Evolutionary conservation across 768 basidiomycete genomes (phyloP), one percentile per base, ranked within the genome.

Genomic region (Tremella mesenterica): DNA sequence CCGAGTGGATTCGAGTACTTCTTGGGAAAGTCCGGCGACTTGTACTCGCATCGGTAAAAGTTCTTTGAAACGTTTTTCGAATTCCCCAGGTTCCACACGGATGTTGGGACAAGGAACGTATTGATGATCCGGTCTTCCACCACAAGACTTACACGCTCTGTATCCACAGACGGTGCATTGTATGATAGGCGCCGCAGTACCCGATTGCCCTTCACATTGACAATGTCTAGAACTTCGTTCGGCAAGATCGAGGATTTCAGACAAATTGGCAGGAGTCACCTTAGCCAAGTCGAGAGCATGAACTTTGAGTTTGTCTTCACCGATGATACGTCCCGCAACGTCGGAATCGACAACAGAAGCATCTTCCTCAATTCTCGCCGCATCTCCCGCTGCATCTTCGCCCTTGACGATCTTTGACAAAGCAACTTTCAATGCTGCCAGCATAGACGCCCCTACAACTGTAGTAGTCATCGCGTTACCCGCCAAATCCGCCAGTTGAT

Each of bases 381-480:
- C 85, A 63, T 88, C 88, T 2, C 80, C 84, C 56, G 79, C 76
- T 4, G 72, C 76, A 63, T 86, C 84, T 31, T 81, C 73, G 4
- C 86, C 86, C 1, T 75, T 74, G 57, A 83, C 83, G 28, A 95
- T 76, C 29, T 88, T 77, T 44, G 80, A 79, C 68, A 78, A 78
- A 5, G 82, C 81, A 1, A 83, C 73, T 9, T 85, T 79, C 41
- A 96, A 76, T 0, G 89, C 88, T 16, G 85, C 83, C 51, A 93
- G 75, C 58, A 95, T 87, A 58, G 88, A 85, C 2, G 88, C 81
- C 1, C 92, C 92, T 27, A 96, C 91, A 23, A 95, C 92, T 0
- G 92, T 95, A 4, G 91, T 88, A 1, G 90, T 91, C 92, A 96
- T 96, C 55, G 92, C 92, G 66, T 96, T 96, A 1, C 92, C 92